phyloP scores from a whole-genome alignment of 2,329 filamentous ascomycete genomes.

The Alternaria sp. region DNA sequence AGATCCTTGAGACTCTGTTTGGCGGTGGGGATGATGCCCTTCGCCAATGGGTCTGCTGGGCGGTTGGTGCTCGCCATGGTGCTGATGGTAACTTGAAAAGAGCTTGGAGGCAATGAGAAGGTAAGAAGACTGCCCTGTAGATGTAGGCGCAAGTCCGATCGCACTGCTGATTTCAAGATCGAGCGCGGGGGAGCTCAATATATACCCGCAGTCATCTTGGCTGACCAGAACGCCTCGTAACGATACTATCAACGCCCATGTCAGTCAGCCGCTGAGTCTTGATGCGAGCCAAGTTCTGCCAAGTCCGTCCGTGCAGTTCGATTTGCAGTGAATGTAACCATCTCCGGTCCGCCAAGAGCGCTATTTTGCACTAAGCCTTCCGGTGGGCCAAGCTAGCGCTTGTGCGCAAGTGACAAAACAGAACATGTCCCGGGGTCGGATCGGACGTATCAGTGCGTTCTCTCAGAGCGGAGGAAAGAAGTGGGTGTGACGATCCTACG shows the following conservation, averaged over 20 bases:
- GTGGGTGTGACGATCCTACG: slow-evolving; percentile 27
- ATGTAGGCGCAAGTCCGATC: slow-evolving; percentile 26
- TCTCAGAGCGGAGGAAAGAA: slow-evolving; percentile 10
- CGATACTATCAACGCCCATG: slow-evolving; percentile 22
- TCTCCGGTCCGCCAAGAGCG: slow-evolving; percentile 29
- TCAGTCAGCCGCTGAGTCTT: slow-evolving; percentile 29
- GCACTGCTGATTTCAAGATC: slow-evolving; percentile 12
- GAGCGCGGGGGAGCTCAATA: slow-evolving; percentile 20
- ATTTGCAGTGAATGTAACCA: slow-evolving; percentile 30
- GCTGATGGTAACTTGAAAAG: slow-evolving; percentile 7
- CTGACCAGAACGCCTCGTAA: slow-evolving; percentile 15
- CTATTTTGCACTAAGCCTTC: slow-evolving; percentile 37
- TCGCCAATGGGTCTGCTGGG: slow-evolving; percentile 70
- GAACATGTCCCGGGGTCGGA: slow-evolving; percentile 17
- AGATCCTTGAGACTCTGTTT: slow-evolving; percentile 70
- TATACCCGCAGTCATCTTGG: slow-evolving; percentile 22
- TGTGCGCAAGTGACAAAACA: slow-evolving; percentile 26
- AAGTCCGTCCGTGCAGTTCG: slow-evolving; percentile 33
- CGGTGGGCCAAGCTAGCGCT: slow-evolving; percentile 16
- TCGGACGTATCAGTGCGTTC: slow-evolving; percentile 22
- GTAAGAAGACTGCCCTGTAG: slow-evolving; percentile 4
- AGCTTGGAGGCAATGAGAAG: slow-evolving; percentile 8
- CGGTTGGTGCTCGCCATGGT: slow-evolving; percentile 49
- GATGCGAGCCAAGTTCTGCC: slow-evolving; percentile 42
- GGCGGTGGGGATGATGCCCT: slow-evolving; percentile 68